Percentiles rank a stretch among this genome's conserved stretches.
These are phyloP conservation scores for Cyberlindnera petersonii DNA, from an alignment of 805 yeast genomes.

Conservation along the genomic window DNA sequence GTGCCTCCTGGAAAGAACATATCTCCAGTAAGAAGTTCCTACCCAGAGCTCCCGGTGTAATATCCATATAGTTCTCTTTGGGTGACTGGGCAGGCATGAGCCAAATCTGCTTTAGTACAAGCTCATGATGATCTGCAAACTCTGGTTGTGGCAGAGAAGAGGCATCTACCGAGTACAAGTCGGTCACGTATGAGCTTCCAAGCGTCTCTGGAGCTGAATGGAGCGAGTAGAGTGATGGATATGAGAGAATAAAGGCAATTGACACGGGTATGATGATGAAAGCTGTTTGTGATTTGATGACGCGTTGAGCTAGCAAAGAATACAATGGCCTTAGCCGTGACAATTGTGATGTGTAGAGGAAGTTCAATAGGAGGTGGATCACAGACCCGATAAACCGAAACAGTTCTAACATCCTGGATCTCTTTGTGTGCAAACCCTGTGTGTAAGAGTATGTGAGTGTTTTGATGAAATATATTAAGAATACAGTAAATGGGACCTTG, in stretches of 20 bases:
- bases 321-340: slow-evolving; percentile 22
- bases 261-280: slow-evolving; percentile 49
- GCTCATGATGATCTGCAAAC: slow-evolving; percentile 19
- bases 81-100: slow-evolving; percentile 14
- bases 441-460: not conserved
- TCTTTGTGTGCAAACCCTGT: not conserved
- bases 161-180: slow-evolving; percentile 7
- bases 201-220: slow-evolving; percentile 27
- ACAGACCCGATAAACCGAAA: slow-evolving; percentile 21
- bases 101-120: slow-evolving; percentile 22
- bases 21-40: slow-evolving; percentile 35
- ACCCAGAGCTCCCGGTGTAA: slow-evolving; percentile 30
- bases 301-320: slow-evolving; percentile 21
- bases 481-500: too few relatives aligned
- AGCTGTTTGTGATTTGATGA: slow-evolving; percentile 36
- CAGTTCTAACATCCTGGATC: slow-evolving; percentile 22
- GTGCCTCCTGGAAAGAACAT: slow-evolving; percentile 31
- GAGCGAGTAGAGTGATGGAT: slow-evolving; percentile 42
- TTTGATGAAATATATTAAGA: too few relatives aligned
- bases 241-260: slow-evolving; percentile 43
- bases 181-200: slow-evolving; percentile 18
- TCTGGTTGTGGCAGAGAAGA: not conserved
- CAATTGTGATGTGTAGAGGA: slow-evolving; percentile 16
- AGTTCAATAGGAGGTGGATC: slow-evolving; percentile 13
- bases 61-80: slow-evolving; percentile 6